A percentile compares a stretch with the other conserved stretches of the same genome.
These are phyloP conservation scores for Gnomoniopsis sp. DNA, from an alignment of 2,329 filamentous ascomycete species.

Conservation along the genomic window DNA sequence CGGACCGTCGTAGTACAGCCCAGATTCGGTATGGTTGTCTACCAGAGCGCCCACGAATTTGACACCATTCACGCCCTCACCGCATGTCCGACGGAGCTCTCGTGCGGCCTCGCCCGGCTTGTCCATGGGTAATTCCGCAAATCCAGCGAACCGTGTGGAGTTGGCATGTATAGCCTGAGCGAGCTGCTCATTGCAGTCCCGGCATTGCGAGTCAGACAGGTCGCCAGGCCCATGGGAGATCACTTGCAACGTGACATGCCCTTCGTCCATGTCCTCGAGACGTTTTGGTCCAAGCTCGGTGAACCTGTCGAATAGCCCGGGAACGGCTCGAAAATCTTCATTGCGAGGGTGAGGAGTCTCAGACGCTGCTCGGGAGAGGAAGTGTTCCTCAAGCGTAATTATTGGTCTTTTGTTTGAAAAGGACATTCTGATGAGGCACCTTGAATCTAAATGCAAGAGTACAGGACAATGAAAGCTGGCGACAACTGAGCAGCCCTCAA, in stretches of 20 bases:
- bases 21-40: constrained; percentile 14
- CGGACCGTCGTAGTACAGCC: constrained; percentile 12
- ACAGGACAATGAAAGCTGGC: too few relatives aligned
- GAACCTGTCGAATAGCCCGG: constrained; percentile 22
- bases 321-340: constrained; percentile 21
- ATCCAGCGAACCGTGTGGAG: constrained; percentile 21
- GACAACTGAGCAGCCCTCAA: too few relatives aligned
- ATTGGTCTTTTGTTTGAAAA: constrained; percentile 20
- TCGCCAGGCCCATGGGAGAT: constrained; percentile 25
- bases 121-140: constrained; percentile 30
- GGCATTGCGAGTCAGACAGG: constrained; percentile 12
- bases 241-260: constrained; percentile 22
- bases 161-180: constrained; percentile 16
- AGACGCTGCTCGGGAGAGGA: constrained; percentile 23
- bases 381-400: constrained; percentile 42
- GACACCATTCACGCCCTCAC: not conserved
- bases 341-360: constrained; percentile 16
- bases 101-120: constrained; percentile 35
- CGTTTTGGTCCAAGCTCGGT: constrained; percentile 22
- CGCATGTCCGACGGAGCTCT: constrained; percentile 40
- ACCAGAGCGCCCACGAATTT: constrained; percentile 15
- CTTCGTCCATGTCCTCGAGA: constrained; percentile 24
- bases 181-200: constrained; percentile 24
- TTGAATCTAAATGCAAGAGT: not conserved
- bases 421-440: not conserved